Base-by-base conservation (phyloP, 1,284 basidiomycete genomes). In the Inonotus obliquus region DNA sequence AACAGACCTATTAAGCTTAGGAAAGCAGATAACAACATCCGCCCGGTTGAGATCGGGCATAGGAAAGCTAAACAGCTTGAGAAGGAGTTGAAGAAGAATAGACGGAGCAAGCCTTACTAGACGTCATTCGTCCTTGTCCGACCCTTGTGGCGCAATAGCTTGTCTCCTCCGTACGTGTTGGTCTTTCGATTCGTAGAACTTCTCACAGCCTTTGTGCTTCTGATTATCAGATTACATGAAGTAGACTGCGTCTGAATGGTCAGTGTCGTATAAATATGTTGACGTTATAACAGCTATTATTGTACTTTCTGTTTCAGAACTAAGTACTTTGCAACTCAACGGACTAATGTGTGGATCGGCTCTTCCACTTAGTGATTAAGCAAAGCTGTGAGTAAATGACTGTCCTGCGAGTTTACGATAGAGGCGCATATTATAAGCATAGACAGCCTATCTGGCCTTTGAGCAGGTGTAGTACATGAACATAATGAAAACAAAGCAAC, bases 21-120 rank as follows among this genome's bases (percentile, higher is more conserved):
- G 77, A 94, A 93, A 72, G 93, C 93, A 48, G 90, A 93, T 69
- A 80, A 81, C 66, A 87, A 89, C 63, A 89, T 98, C 67, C 83
- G 91, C 62, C 90, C 94, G 27, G 95, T 98, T 62, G 91, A 96
- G 72, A 96, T 97, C 67, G 96, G 95, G 0, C 91, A 93, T 71
- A 82, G 89, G 62, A 96, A 96, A 71, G 92, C 93, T 9, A 87
- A 85, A 69, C 83, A 89, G 71, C 76, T 93, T 29, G 91, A 92
- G 72, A 85, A 81, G 72, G 88, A 92, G 67, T 68, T 91, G 73
- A 91, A 91, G 82, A 89, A 89, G 81, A 92, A 90, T 73, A 79
- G 57, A 51, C 25, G 27, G 25, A 37, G 39, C 35, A 63, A 63
- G 57, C 61, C 61, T 2, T 63, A 63, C 25, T 63, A 51, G 53